These are phyloP conservation scores for Sporothrix mexicana DNA, from an alignment of 2,329 filamentous ascomycete genomes.

Conservation along the genomic window DNA sequence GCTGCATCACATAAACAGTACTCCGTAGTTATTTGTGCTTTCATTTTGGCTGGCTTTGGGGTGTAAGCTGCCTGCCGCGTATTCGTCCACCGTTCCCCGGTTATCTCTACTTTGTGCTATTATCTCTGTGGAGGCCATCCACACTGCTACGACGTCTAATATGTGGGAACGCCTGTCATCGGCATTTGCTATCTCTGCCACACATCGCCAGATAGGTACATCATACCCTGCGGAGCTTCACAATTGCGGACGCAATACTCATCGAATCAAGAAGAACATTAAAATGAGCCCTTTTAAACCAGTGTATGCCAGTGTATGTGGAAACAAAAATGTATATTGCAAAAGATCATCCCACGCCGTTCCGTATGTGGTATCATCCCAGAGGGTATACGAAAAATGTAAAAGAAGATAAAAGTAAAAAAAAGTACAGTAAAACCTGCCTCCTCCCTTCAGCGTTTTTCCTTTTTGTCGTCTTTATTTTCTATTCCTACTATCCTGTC, in stretches of 20 bases:
- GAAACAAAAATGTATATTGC: neutral
- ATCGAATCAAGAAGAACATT: too few species aligned
- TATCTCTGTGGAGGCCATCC: constrained; percentile 5
- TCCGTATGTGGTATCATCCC: constrained; percentile 24
- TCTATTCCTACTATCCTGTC: neutral
- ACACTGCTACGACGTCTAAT: constrained; percentile 1
- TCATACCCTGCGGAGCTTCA: too few species aligned
- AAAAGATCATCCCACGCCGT: neutral
- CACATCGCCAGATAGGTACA: too few species aligned
- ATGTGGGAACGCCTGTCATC: neutral
- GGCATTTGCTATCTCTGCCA: neutral
- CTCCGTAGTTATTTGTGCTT: neutral
- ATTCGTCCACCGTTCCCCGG: neutral
- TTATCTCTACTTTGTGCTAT: neutral
- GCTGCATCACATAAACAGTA: too few species aligned
- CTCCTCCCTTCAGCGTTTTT: neutral
- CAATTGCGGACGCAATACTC: neutral
- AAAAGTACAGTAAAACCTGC: neutral
- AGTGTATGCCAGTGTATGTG: neutral
- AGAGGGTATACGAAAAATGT: constrained; percentile 12
- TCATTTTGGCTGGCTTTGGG: neutral
- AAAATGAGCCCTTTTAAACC: neutral
- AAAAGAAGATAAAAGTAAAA: neutral
- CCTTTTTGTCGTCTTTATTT: neutral
- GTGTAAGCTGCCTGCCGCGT: neutral